A percentile compares a stretch with the other conserved stretches of the same genome.
Evolutionary conservation across 108 stramenopile genomes (phyloP).

Genomic region (Cyclotella cryptica): DNA sequence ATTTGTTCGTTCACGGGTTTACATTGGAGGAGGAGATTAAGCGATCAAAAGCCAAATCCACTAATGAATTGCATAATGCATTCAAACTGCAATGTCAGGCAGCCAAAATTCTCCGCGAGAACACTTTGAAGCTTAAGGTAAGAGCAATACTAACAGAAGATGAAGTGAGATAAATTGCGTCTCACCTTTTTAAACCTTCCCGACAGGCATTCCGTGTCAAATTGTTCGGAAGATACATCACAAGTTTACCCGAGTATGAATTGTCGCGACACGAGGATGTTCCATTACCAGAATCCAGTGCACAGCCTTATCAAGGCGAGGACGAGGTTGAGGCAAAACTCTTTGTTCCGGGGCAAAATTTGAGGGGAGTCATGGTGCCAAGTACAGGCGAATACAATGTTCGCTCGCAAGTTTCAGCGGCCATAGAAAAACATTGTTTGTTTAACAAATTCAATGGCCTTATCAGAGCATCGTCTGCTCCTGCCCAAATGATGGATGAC

Average conservation of each 20-base stretch:
- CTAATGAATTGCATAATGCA: conserved; percentile 6
- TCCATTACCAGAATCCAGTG: conserved; percentile 53
- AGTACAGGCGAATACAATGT: conserved; percentile 22
- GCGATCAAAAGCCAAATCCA: conserved; percentile 25
- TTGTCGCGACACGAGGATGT: conserved; percentile 58
- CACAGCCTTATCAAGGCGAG: conserved; percentile 31
- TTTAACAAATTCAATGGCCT: conserved; percentile 13
- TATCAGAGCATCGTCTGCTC: not conserved
- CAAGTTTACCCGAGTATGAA: conserved; percentile 49
- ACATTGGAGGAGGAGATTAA: conserved; percentile 37
- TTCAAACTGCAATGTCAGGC: conserved; percentile 35
- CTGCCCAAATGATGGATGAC: not conserved
- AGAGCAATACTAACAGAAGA: not conserved
- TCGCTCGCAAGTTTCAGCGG: not conserved
- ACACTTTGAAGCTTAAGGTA: conserved; percentile 67
- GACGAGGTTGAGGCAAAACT: conserved; percentile 23
- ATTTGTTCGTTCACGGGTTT: conserved; percentile 52
- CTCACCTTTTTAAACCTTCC: conserved; percentile 1
- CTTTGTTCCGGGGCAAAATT: conserved; percentile 33
- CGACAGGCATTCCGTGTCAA: conserved; percentile 53
- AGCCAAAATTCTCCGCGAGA: conserved; percentile 65
- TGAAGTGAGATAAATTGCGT: not conserved
- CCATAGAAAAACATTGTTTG: conserved; percentile 13
- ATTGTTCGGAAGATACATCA: conserved; percentile 70
- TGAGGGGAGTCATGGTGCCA: conserved; percentile 31